Percentiles rank a stretch among this genome's conserved stretches.
Evolutionary conservation across 345 rosid genomes (phyloP).

Genomic region (Bretschneidera sinensis): DNA sequence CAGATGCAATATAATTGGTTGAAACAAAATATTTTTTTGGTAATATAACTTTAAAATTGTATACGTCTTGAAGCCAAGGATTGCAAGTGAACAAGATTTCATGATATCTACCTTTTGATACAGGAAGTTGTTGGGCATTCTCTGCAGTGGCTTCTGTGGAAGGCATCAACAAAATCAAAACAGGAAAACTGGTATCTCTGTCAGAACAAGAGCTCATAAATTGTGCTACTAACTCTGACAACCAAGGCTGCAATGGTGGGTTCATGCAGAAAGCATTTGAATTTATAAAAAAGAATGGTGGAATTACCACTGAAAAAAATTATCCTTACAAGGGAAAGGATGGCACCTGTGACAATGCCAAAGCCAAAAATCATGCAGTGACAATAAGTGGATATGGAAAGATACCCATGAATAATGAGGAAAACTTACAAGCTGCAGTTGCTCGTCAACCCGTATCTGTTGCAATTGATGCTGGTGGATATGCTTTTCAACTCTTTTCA

Average conservation of each 20-base stretch:
- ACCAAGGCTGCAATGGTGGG: constrained; percentile 82
- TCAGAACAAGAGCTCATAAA: constrained; percentile 91
- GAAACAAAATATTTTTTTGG: not conserved
- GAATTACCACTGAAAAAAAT: constrained; percentile 45
- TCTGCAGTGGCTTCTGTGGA: constrained; percentile 85
- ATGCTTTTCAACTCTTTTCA: constrained; percentile 58
- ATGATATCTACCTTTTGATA: constrained; percentile 4
- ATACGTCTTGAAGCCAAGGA: not conserved
- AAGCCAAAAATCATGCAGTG: constrained; percentile 32
- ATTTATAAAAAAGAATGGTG: constrained; percentile 46
- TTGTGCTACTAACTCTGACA: constrained; percentile 36
- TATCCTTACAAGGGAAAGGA: constrained; percentile 62
- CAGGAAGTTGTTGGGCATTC: constrained; percentile 98
- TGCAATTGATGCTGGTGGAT: constrained; percentile 69
- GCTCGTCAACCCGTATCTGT: constrained; percentile 79
- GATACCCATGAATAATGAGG: constrained; percentile 46
- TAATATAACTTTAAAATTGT: not conserved
- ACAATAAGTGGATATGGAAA: constrained; percentile 39
- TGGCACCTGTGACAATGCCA: constrained; percentile 35
- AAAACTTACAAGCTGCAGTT: constrained; percentile 48
- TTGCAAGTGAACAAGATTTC: not conserved
- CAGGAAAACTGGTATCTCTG: constrained; percentile 55
- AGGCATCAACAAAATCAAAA: constrained; percentile 68
- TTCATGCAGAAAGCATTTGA: constrained; percentile 61
- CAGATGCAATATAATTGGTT: too few species aligned